phyloP scores from a whole-genome alignment of 768 basidiomycete species.

The Tulasnella sp. region DNA sequence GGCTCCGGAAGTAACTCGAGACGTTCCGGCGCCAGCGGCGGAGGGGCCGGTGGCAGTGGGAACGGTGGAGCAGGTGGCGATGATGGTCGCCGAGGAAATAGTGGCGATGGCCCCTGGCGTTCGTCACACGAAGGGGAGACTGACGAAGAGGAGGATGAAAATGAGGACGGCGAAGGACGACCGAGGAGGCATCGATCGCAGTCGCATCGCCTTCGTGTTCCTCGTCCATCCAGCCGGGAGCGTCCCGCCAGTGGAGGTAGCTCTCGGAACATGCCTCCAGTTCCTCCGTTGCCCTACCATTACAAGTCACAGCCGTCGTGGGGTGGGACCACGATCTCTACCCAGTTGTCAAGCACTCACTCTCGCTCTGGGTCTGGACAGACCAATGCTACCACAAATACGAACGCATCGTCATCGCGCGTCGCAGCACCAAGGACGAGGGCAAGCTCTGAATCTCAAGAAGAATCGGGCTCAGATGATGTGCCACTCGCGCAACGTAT shows the following conservation, averaged over 20 bases:
- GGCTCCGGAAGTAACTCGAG: not conserved
- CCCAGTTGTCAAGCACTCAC: not conserved
- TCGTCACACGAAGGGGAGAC: not conserved
- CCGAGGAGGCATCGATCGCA: not conserved
- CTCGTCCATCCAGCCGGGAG: not conserved
- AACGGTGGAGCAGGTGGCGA: not conserved
- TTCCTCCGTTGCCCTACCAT: not conserved
- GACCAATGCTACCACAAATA: not conserved
- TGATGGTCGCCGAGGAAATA: not conserved
- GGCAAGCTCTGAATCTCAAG: not conserved
- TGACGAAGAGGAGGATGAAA: not conserved
- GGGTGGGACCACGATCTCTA: not conserved
- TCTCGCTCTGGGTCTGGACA: not conserved
- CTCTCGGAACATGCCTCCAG: constrained; percentile 5
- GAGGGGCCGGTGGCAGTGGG: not conserved
- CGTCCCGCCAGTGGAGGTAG: not conserved
- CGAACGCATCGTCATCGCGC: not conserved
- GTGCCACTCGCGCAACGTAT: constrained; percentile 74
- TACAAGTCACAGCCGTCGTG: not conserved
- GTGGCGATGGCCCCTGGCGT: not conserved
- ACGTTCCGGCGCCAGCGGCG: not conserved
- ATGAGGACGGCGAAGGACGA: constrained; percentile 1
- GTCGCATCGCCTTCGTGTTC: constrained; percentile 3
- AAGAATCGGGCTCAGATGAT: constrained; percentile 40
- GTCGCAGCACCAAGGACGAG: not conserved